Percentiles rank a stretch among this genome's conserved stretches.
phyloP scores from a whole-genome alignment of 306 rosid genomes.

The Sindora glabra region DNA sequence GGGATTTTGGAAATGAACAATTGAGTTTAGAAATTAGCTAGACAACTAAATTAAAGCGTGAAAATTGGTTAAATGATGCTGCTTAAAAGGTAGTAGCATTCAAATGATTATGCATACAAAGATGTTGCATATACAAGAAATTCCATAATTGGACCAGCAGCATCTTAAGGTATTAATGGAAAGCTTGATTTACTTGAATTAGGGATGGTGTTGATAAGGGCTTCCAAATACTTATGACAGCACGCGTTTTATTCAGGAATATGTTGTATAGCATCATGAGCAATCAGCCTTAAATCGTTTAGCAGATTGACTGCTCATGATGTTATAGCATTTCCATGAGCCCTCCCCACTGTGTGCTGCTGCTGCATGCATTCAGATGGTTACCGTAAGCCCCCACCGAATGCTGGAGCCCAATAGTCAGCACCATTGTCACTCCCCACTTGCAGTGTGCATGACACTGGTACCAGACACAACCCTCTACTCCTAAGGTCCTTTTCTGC shows the following conservation, averaged over 20 bases:
- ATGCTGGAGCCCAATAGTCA: slow-evolving; percentile 95
- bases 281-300: slow-evolving; percentile 84
- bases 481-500: slow-evolving; percentile 77
- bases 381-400: slow-evolving; percentile 69
- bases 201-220: not conserved
- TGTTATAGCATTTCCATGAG: slow-evolving; percentile 72
- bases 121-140: slow-evolving; percentile 32
- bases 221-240: slow-evolving; percentile 17
- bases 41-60: too few relatives aligned
- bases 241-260: slow-evolving; percentile 32
- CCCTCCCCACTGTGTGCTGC: slow-evolving; percentile 12
- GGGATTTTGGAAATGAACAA: too few relatives aligned
- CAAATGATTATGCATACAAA: too few relatives aligned
- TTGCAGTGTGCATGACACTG: slow-evolving; percentile 88
- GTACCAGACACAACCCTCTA: slow-evolving; percentile 94
- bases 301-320: slow-evolving; percentile 99
- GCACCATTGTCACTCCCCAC: slow-evolving; percentile 98
- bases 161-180: slow-evolving; percentile 15
- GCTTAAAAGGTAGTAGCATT: too few relatives aligned
- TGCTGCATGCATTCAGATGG: slow-evolving; percentile 6
- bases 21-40: too few relatives aligned
- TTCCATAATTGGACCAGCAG: slow-evolving; percentile 13
- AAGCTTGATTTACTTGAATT: slow-evolving; percentile 16
- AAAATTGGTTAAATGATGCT: too few relatives aligned
- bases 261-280: slow-evolving; percentile 98